phyloP scores from a whole-genome alignment of 2,329 filamentous ascomycete species.

The Xylariaceae sp. region DNA sequence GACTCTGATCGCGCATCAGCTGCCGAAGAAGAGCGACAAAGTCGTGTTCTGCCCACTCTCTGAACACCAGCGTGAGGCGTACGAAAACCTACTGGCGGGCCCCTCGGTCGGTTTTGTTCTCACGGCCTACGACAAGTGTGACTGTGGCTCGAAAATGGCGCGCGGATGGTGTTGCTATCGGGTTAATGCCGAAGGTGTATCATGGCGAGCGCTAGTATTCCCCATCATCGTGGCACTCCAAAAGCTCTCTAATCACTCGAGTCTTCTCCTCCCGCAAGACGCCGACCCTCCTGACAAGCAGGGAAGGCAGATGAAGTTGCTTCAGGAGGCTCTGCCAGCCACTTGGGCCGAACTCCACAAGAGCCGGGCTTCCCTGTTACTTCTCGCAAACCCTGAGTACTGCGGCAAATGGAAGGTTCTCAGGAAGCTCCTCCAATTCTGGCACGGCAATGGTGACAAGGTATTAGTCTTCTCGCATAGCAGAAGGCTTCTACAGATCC shows the following conservation, averaged over 20 bases:
- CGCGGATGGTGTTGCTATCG: conserved; percentile 75
- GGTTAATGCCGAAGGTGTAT: conserved; percentile 50
- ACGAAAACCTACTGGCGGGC: conserved; percentile 72
- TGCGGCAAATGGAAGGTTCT: conserved; percentile 97
- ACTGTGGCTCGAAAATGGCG: conserved; percentile 61
- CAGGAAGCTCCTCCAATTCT: conserved; percentile 78
- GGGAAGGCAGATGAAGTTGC: conserved; percentile 64
- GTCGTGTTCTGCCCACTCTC: conserved; percentile 95
- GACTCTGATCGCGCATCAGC: conserved; percentile 78
- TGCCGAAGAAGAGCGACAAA: conserved; percentile 89
- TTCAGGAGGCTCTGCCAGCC: conserved; percentile 68
- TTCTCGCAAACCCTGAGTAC: conserved; percentile 78
- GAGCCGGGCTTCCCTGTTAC: conserved; percentile 69
- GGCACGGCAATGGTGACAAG: conserved; percentile 86
- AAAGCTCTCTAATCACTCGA: conserved; percentile 89
- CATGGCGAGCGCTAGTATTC: conserved; percentile 75
- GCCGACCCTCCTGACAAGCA: conserved; percentile 65
- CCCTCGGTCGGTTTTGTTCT: conserved; percentile 64
- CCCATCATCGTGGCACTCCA: conserved; percentile 75
- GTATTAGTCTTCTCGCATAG: conserved; percentile 93
- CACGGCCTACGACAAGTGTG: conserved; percentile 58
- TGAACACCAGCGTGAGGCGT: conserved; percentile 70
- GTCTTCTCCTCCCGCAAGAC: conserved; percentile 65
- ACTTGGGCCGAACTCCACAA: conserved; percentile 67
- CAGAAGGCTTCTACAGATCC: conserved; percentile 73